A percentile compares a stretch with the other conserved stretches of the same genome.
These are phyloP conservation scores for Camillea tinctor DNA, from an alignment of 2,329 filamentous ascomycete species.

Conservation along the genomic window DNA sequence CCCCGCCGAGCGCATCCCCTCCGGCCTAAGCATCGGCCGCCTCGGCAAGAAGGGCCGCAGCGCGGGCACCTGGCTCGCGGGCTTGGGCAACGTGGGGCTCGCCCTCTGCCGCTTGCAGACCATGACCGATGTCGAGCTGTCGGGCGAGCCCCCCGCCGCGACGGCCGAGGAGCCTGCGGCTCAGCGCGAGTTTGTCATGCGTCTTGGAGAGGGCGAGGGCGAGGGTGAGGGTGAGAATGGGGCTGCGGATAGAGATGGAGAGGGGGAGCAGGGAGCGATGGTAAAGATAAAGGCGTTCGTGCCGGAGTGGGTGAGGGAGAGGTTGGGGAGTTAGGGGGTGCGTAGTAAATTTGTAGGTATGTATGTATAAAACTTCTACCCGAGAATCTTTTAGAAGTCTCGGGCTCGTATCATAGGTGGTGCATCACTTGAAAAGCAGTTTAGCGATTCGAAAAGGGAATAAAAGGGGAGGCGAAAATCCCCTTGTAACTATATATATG, in stretches of 20 bases:
- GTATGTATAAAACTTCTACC: no score
- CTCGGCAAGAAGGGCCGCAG: constrained; percentile 61
- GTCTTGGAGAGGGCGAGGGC: constrained; percentile 34
- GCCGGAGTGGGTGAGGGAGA: constrained; percentile 66
- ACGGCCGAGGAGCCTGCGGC: constrained; percentile 55
- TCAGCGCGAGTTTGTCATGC: constrained; percentile 57
- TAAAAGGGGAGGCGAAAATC: no score
- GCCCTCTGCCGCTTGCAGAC: constrained; percentile 83
- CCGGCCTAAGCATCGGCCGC: constrained; percentile 51
- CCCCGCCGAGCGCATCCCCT: background rate
- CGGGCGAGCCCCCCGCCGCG: constrained; percentile 64
- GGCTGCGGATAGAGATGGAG: constrained; percentile 37
- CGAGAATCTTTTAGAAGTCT: no score
- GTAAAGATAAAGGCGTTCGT: constrained; percentile 76
- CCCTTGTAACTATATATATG: no score
- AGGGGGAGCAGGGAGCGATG: constrained; percentile 28
- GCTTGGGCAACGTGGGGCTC: constrained; percentile 82
- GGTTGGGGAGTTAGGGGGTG: constrained; percentile 29
- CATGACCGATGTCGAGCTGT: constrained; percentile 79
- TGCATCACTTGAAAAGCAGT: no score
- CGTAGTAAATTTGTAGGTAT: no score
- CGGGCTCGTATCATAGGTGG: no score
- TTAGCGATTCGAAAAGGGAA: no score
- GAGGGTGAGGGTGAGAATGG: background rate
- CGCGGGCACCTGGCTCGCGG: constrained; percentile 76